These are phyloP conservation scores for Puya raimondii DNA, from an alignment of 176 grass and related monocot genomes.

Conservation along the genomic window DNA sequence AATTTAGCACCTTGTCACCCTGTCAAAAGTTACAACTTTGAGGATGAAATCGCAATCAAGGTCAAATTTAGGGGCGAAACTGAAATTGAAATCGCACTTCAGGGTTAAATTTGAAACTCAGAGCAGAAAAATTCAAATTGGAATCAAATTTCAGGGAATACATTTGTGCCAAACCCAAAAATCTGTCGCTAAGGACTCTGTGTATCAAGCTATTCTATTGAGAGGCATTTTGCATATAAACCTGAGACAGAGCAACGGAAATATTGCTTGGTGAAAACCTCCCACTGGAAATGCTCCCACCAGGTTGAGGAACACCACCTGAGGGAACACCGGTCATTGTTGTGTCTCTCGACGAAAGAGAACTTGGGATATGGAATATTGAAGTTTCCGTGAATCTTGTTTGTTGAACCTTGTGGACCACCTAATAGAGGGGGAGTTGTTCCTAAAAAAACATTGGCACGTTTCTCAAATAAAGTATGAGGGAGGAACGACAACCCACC, in stretches of 20 bases:
- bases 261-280: slow-evolving; percentile 20
- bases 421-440: background rate
- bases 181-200: background rate
- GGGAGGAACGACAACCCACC: background rate
- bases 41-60: background rate
- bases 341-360: slow-evolving; percentile 16
- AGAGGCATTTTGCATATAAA: slow-evolving; percentile 3
- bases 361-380: slow-evolving; percentile 18
- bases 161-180: background rate
- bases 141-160: too few species aligned
- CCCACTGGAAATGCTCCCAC: slow-evolving; percentile 17
- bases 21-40: background rate
- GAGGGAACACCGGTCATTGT: slow-evolving; percentile 19
- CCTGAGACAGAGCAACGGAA: slow-evolving; percentile 28
- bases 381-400: slow-evolving; percentile 27
- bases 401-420: slow-evolving; percentile 17
- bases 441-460: background rate
- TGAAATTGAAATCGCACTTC: too few species aligned
- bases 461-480: background rate
- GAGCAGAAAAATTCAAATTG: too few species aligned
- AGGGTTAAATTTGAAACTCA: too few species aligned
- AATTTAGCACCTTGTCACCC: background rate
- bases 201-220: background rate
- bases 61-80: background rate
- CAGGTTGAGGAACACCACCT: slow-evolving; percentile 22